Percentiles rank a stretch among this genome's conserved stretches.
Conservation (phyloP, 2,329 filamentous ascomycete genomes). For the Pseudogymnoascus sp. region DNA sequence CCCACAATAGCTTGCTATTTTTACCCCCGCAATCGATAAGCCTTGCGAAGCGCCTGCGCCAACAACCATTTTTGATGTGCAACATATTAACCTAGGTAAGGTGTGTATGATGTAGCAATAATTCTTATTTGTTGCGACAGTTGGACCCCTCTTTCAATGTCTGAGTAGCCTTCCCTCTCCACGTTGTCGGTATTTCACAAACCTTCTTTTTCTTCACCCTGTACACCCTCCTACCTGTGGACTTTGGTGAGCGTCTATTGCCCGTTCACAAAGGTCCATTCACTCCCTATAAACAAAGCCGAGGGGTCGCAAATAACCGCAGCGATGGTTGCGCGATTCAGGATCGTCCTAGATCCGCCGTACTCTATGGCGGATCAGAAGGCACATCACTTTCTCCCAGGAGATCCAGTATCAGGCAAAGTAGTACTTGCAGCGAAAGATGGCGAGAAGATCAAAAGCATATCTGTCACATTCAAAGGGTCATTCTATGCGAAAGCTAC, state of each 20-base stretch:
- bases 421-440: slow-evolving; percentile 4
- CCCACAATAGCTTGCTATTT: background rate
- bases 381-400: slow-evolving; percentile 6
- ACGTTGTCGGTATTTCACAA: background rate
- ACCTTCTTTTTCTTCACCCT: background rate
- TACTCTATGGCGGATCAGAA: background rate
- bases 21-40: background rate
- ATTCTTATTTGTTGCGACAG: background rate
- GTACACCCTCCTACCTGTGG: too few relatives aligned
- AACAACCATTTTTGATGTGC: background rate
- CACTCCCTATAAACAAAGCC: background rate
- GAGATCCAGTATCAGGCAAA: slow-evolving; percentile 7
- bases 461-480: slow-evolving; percentile 8
- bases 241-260: background rate
- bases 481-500: background rate
- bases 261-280: background rate
- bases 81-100: background rate
- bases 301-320: background rate
- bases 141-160: background rate
- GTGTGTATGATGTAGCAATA: background rate
- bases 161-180: background rate
- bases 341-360: background rate
- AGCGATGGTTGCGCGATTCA: background rate
- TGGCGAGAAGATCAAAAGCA: slow-evolving; percentile 6
- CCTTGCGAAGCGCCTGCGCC: background rate